Conservation (phyloP, 1,284 basidiomycete genomes). For the Tilletia setariae region DNA sequence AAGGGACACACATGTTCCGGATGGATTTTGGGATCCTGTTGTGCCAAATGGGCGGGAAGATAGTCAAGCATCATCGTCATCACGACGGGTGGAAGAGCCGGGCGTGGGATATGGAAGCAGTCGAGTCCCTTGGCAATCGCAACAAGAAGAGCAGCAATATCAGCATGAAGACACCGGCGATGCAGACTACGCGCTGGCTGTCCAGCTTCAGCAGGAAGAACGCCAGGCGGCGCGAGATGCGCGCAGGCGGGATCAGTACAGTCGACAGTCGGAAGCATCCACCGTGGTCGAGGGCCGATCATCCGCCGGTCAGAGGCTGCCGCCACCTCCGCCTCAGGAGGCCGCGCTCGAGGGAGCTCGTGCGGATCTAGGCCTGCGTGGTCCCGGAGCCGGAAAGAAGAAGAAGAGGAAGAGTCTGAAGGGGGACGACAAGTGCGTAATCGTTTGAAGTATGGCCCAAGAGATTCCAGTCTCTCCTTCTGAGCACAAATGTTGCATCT, state of each 20-base stretch:
- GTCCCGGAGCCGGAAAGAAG: not conserved
- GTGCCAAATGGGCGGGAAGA: not conserved
- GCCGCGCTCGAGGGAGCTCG: not conserved
- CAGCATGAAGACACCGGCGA: slow-evolving; percentile 27
- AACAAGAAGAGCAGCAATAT: not conserved
- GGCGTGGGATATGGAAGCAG: not conserved
- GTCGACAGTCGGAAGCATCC: not conserved
- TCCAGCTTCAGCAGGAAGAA: slow-evolving; percentile 41
- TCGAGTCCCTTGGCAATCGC: not conserved
- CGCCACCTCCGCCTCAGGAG: not conserved
- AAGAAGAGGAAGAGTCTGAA: slow-evolving; percentile 1
- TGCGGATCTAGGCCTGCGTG: not conserved
- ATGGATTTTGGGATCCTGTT: slow-evolving; percentile 2
- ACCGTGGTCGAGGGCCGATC: not conserved
- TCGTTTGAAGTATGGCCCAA: not conserved
- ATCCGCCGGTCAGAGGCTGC: not conserved
- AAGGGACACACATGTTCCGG: not conserved
- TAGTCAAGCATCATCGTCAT: slow-evolving; percentile 25
- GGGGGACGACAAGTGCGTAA: not conserved
- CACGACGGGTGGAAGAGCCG: slow-evolving; percentile 7
- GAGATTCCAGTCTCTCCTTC: too few relatives aligned
- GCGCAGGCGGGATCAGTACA: not conserved
- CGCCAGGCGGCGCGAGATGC: not conserved
- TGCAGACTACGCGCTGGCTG: slow-evolving; percentile 38
- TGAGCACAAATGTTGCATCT: too few relatives aligned